Evolutionary conservation across 176 grass and related monocot species (phyloP), one percentile per base, ranked within the genome.

Genomic region (Rhynchospora pubera): DNA sequence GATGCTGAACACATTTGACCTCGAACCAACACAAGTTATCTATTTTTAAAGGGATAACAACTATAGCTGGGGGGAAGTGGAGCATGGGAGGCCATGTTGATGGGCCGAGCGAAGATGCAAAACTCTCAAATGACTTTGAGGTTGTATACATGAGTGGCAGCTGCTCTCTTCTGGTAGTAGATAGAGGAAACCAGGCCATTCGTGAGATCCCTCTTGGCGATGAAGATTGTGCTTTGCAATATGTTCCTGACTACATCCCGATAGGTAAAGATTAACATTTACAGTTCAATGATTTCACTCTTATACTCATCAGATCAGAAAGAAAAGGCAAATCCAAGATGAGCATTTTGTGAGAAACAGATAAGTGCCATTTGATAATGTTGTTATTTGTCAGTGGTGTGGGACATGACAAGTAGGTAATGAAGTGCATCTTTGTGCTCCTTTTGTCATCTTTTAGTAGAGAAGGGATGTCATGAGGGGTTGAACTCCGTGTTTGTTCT

Each of bases 91-190:
- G 90, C 47, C 94, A 94, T 74, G 76, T 93, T n/a, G 94, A 97
- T 80, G 91, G 91, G 65, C 91, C 89, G 21, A 94, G 96, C 47
- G 90, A 91, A 16, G 90, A 94, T 39, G 96, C 92, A 56, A 98
- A 98, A 88, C 92, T 98, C 65, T 98, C 96, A 65, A 94, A 89
- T 72, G 96, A 98, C 90, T 91, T 98, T 90, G 92, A 98, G 86
- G 87, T 98, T 30, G 90, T 91, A 66, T 98, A 98, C 74, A 85
- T 94, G 82, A 86, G 85, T 84, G 87, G 92, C 88, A 98, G 92
- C 79, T 98, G 96, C 63, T 98, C 96, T 63, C 92, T 98, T 88
- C 78, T 98, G 82, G 90, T 98, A 76, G 90, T 98, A 82, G 96
- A 98, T 83, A 85, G 92, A 84, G 96, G 90, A 90, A 98, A 95